Evolutionary conservation across 2,329 filamentous ascomycete genomes (phyloP), one percentile per base, ranked within the genome.

Genomic region (Phoma sp.): DNA sequence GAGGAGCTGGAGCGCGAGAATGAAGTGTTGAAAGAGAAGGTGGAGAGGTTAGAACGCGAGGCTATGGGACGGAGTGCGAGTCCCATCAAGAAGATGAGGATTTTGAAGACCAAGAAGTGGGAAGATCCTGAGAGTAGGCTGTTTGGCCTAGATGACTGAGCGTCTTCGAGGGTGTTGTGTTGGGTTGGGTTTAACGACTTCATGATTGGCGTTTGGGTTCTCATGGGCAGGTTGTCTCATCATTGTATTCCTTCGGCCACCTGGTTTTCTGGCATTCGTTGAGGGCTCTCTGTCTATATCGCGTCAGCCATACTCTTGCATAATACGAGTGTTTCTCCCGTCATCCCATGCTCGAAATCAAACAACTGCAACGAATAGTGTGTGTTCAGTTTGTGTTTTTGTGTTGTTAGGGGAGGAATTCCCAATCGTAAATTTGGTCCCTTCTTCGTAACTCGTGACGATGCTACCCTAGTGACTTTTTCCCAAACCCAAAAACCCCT

Each of bases 91-190:
- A 81, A 80, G 71, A 77, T 81, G 72, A 72, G 79, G 56, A 77
- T 80, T 45, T 62, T 82, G 31, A 82, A 82, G 73, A 73, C 74
- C 46, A 79, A 78, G 69, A 78, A 74, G 70, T 82, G 79, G 78
- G 74, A 77, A 44, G 71, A 74, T 60, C 73, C 71, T 4, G 72
- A 72, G 55, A 53, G 49, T 19, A 43, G 50, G 31, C n/a, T 43
- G 6, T 53, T 57, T 21, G 44, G 50, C 6, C 13, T 49, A 12
- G 50, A 57, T 15, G 49, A 51, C 31, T 57, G 55, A 57, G 36
- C 10, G 22, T 24, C 24, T 22, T 17, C 15, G 8, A 6, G 46
- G 12, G 3, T 10, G 3, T 31, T 31, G 12, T 4, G 29, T 31
- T 31, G 12, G 6, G 29, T 31, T 31, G 13, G 12, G 29, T 31